Percentiles rank a stretch among this genome's conserved stretches.
These are phyloP conservation scores for Selenicereus undatus DNA, from an alignment of 148 eudicot genomes.

Conservation along the genomic window DNA sequence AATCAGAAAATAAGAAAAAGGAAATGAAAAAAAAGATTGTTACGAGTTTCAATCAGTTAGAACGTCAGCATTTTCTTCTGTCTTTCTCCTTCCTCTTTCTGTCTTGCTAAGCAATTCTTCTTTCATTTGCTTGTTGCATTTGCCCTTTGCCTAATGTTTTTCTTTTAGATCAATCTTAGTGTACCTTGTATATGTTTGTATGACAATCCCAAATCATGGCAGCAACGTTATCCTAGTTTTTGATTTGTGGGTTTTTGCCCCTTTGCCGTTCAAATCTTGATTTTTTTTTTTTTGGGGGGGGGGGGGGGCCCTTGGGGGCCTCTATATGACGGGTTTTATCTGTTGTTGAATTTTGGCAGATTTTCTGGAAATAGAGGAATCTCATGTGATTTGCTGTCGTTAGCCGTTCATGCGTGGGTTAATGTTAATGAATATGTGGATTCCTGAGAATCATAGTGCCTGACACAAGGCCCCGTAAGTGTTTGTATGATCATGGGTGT, in stretches of 20 bases:
- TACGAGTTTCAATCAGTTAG: not conserved
- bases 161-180: not conserved
- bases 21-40: not conserved
- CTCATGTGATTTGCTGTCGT: too few relatives aligned
- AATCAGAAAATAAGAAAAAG: not conserved
- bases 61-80: not conserved
- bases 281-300: too few relatives aligned
- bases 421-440: too few relatives aligned
- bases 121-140: not conserved
- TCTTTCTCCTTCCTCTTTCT: not conserved
- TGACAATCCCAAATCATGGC: slow-evolving; percentile 1
- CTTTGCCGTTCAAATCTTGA: not conserved
- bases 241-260: not conserved
- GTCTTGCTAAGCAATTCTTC: not conserved
- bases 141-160: not conserved
- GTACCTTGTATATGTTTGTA: slow-evolving; percentile 22
- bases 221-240: slow-evolving; percentile 8
- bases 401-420: too few relatives aligned
- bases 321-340: too few relatives aligned
- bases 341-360: too few relatives aligned
- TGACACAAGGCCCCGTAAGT: too few relatives aligned
- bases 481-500: too few relatives aligned
- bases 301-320: too few relatives aligned
- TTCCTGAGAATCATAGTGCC: too few relatives aligned
- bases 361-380: too few relatives aligned